A percentile compares a stretch with the other conserved stretches of the same genome.
phyloP scores from a whole-genome alignment of 495 filamentous ascomycete genomes.

The Parathielavia appendiculata region DNA sequence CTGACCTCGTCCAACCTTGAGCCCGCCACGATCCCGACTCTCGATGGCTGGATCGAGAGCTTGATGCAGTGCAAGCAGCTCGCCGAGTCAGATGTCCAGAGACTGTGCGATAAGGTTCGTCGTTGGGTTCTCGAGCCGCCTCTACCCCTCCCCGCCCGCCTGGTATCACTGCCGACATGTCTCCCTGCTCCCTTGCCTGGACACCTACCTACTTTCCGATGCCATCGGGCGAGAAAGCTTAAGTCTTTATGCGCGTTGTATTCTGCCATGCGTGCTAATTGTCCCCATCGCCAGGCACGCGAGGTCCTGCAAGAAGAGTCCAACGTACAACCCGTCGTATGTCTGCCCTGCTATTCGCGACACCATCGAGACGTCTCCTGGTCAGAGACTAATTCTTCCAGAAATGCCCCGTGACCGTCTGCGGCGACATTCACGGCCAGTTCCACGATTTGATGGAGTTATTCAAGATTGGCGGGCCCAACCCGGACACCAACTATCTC shows the following conservation, averaged over 20 bases:
- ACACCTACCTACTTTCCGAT: background rate
- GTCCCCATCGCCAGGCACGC: conserved; percentile 60
- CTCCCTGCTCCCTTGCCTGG: background rate
- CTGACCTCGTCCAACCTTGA: conserved; percentile 70
- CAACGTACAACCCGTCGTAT: conserved; percentile 97
- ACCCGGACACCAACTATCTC: conserved; percentile 90
- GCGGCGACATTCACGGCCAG: conserved; percentile 90
- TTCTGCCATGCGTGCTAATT: background rate
- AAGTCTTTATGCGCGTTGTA: conserved; percentile 3
- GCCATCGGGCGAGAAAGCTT: no score
- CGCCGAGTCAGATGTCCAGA: conserved; percentile 87
- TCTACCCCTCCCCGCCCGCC: conserved; percentile 1
- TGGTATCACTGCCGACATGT: background rate
- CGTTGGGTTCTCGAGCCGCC: background rate
- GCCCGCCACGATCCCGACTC: conserved; percentile 80
- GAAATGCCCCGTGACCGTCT: conserved; percentile 94
- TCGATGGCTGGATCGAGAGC: conserved; percentile 98
- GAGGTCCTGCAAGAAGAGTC: conserved; percentile 96
- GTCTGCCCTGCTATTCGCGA: conserved; percentile 32
- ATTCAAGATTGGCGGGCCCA: conserved; percentile 86
- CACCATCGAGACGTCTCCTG: background rate
- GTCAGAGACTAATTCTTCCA: conserved; percentile 33
- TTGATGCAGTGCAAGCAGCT: conserved; percentile 99
- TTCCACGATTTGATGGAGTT: conserved; percentile 94
- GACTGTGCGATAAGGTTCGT: conserved; percentile 92